Conservation (phyloP, 805 yeast genomes). For the Phaffomyces antillensis region DNA sequence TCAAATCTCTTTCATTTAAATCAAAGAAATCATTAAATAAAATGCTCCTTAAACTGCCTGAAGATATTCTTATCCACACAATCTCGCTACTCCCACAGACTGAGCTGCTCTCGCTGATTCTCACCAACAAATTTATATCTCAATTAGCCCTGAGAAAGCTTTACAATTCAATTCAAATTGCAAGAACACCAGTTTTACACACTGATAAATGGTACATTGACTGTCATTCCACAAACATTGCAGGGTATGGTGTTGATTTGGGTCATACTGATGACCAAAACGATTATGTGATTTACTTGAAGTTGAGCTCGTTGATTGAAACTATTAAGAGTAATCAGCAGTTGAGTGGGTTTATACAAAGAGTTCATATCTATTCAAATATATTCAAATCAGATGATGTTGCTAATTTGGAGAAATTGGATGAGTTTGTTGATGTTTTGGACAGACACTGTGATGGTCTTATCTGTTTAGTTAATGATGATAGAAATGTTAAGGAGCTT, state of each 20-base stretch:
- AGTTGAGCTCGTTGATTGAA: conserved; percentile 35
- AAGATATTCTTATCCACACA: neutral
- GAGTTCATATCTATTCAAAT: conserved; percentile 28
- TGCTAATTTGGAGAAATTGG: conserved; percentile 15
- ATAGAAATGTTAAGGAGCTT: conserved; percentile 9
- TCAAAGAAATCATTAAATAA: neutral
- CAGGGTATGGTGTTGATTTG: conserved; percentile 27
- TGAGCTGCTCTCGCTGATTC: conserved; percentile 3
- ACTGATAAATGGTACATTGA: conserved; percentile 27
- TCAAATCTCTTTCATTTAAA: neutral
- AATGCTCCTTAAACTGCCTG: neutral
- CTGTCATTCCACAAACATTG: conserved; percentile 30
- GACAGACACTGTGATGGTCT: conserved; percentile 17
- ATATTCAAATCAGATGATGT: conserved; percentile 20
- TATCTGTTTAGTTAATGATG: conserved; percentile 7
- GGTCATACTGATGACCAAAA: conserved; percentile 30
- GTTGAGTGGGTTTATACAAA: conserved; percentile 27
- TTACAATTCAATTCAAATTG: conserved; percentile 31
- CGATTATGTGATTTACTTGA: conserved; percentile 28
- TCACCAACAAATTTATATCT: conserved; percentile 17
- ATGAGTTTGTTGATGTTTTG: conserved; percentile 19
- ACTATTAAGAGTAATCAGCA: conserved; percentile 26
- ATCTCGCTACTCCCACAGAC: conserved; percentile 5
- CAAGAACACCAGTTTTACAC: conserved; percentile 27
- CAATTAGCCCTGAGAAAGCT: conserved; percentile 26